Percentiles rank a stretch among this genome's conserved stretches.
phyloP scores from a whole-genome alignment of 371 early-diverging fungal species.

The Thermomucor indicae-seudaticae region DNA sequence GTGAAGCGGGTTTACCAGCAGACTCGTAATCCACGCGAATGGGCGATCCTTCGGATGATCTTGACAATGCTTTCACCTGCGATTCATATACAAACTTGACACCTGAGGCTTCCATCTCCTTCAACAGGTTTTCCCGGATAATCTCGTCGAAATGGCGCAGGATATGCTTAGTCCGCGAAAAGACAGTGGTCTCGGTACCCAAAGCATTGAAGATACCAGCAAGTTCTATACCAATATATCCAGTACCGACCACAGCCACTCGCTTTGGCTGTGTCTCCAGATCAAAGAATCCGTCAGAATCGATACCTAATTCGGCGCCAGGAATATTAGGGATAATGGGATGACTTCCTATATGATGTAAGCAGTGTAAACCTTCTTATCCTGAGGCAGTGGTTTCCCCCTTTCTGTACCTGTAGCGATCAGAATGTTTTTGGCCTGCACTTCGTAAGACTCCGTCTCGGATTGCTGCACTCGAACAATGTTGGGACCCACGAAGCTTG shows the following conservation, averaged over 20 bases:
- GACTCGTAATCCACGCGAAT: slow-evolving; percentile 46
- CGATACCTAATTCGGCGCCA: slow-evolving; percentile 86
- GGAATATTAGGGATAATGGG: slow-evolving; percentile 67
- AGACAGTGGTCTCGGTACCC: slow-evolving; percentile 78
- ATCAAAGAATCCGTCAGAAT: slow-evolving; percentile 93
- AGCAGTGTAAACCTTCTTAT: neutral
- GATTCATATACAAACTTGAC: slow-evolving; percentile 68
- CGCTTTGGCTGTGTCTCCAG: slow-evolving; percentile 85
- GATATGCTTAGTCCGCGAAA: slow-evolving; percentile 79
- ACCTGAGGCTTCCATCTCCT: slow-evolving; percentile 67
- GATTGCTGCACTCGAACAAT: slow-evolving; percentile 68
- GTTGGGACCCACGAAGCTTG: slow-evolving; percentile 73
- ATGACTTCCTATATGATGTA: slow-evolving; percentile 27
- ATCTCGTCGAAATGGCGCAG: slow-evolving; percentile 85
- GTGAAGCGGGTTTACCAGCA: slow-evolving; percentile 30
- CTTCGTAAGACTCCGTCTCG: slow-evolving; percentile 33
- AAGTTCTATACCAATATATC: slow-evolving; percentile 93
- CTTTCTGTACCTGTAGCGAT: slow-evolving; percentile 73
- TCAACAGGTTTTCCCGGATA: slow-evolving; percentile 76
- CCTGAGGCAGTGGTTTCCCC: neutral
- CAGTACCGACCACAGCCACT: slow-evolving; percentile 83
- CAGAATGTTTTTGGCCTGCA: slow-evolving; percentile 80
- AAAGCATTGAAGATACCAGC: slow-evolving; percentile 90
- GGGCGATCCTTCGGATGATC: slow-evolving; percentile 2
- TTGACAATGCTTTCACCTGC: slow-evolving; percentile 37